Base-by-base conservation (phyloP, 1,139 yeast genomes). In the Geotrichum macrosporum region DNA sequence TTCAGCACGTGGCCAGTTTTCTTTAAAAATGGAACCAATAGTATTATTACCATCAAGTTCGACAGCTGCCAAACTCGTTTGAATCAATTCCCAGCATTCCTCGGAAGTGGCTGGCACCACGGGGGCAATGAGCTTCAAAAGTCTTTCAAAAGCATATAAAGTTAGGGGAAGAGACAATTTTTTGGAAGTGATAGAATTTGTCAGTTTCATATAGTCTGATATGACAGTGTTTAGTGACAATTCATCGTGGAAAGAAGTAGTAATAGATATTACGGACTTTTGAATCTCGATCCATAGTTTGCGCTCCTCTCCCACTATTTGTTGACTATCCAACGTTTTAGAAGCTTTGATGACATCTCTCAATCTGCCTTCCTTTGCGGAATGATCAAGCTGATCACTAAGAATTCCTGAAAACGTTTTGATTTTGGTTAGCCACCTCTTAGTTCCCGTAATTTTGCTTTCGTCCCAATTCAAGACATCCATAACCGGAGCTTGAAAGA, bases 401-500 rank as follows among this genome's bases (percentile, higher is more conserved):
- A 57, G 26, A 8, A 40, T 35, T 12, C 54, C 55, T 3, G 59
- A 58, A 12, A 61, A 53, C 3, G 59, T 61, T 8, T 81, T 54
- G 2, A 88, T 78, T 52, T 80, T 78, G 31, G 74, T 73, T 39
- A 92, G 65, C 96, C 97, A 92, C 52, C 97, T 73, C 58, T 85
- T 86, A 32, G 84, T 75, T 3, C 98, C 98, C 18, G 76, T 78
- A 53, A 92, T 89, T 61, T 85, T 92, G 3, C 74, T 71, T 57
- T 87, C 95, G 58, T 89, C 94, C 98, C 98, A 92, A 56, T 81
- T 80, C 52, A 92, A 71, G 3, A 81, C 78, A 57, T 88, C 96
- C 1, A 76, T 68, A 3, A 89, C 77, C 1, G 97, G 96, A 0
- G 97, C 96, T 63, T 82, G 95, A 69, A 92, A 92, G n/a, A 92